Evolutionary conservation across 495 filamentous ascomycete genomes (phyloP).

Genomic region (Astrocystis sublimbata): DNA sequence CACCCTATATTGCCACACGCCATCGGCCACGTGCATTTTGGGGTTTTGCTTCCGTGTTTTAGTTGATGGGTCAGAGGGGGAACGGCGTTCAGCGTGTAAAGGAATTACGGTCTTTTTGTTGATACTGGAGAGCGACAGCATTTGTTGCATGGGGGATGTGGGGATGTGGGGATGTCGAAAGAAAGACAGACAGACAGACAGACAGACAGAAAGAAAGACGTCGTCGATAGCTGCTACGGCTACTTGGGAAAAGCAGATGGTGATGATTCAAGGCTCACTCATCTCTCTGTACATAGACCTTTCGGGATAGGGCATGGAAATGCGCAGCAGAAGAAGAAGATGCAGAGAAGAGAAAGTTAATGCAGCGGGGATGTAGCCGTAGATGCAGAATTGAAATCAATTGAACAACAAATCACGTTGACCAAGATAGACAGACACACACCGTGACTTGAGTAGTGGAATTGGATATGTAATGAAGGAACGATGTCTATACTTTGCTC

Average conservation of each 20-base stretch:
- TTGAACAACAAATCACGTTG: conserved; percentile 2
- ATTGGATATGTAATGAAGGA: no score
- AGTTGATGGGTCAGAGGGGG: neutral
- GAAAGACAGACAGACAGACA: neutral
- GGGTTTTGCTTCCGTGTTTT: conserved; percentile 6
- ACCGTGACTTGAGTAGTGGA: no score
- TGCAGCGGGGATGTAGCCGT: conserved; percentile 13
- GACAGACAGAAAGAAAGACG: neutral
- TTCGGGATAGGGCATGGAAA: conserved; percentile 3
- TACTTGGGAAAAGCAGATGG: neutral
- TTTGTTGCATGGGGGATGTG: conserved; percentile 15
- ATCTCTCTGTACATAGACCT: conserved; percentile 17
- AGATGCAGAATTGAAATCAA: neutral
- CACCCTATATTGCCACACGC: conserved; percentile 4
- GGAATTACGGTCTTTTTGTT: conserved; percentile 4
- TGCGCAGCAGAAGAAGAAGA: neutral
- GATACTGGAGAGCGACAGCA: conserved; percentile 11
- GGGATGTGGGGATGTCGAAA: conserved; percentile 9
- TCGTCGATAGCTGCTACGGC: neutral
- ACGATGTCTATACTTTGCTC: no score
- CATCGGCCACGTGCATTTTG: no score
- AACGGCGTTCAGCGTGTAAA: conserved; percentile 21
- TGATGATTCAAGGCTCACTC: neutral
- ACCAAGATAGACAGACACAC: no score
- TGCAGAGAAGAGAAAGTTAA: conserved; percentile 11